Percentiles rank a stretch among this genome's conserved stretches.
Evolutionary conservation across 139 green algal species (phyloP).

Genomic region (Spirogloea muscicola): DNA sequence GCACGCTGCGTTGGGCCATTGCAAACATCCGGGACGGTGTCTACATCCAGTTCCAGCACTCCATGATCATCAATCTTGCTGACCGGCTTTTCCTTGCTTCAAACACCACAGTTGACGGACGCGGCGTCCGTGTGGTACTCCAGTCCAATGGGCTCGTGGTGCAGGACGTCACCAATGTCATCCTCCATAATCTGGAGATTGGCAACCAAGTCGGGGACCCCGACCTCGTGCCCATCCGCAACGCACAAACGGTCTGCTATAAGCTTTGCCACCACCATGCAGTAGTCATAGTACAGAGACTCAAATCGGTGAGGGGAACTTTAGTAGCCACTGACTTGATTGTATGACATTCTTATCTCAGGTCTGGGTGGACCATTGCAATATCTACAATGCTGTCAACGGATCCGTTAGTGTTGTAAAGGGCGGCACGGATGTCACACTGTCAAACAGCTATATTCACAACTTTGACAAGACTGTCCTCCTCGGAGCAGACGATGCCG

Average conservation of each 20-base stretch:
- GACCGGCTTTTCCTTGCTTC: slow-evolving; percentile 5
- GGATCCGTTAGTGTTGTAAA: not conserved
- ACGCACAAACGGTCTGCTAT: too few species aligned
- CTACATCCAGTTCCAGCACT: slow-evolving; percentile 8
- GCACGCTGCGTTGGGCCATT: slow-evolving; percentile 4
- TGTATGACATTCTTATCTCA: too few species aligned
- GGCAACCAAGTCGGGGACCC: too few species aligned
- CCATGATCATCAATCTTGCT: slow-evolving; percentile 10
- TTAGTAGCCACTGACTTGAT: too few species aligned
- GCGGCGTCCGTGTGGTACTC: slow-evolving; percentile 4
- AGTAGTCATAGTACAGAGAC: too few species aligned
- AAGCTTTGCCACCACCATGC: too few species aligned
- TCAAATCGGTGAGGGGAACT: too few species aligned
- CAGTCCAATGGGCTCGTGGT: not conserved
- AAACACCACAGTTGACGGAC: slow-evolving; percentile 7
- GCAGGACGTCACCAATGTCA: slow-evolving; percentile 11
- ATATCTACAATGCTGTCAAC: not conserved
- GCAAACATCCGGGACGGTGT: too few species aligned
- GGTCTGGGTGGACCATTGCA: slow-evolving; percentile 13
- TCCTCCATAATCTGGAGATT: slow-evolving; percentile 17
- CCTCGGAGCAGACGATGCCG: not conserved
- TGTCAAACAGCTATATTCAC: slow-evolving; percentile 2
- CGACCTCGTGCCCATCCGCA: too few species aligned
- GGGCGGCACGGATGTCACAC: not conserved
- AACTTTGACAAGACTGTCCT: slow-evolving; percentile 13